Conservation (phyloP, 2,329 filamentous ascomycete genomes). For the Clarireedia hainanense region DNA sequence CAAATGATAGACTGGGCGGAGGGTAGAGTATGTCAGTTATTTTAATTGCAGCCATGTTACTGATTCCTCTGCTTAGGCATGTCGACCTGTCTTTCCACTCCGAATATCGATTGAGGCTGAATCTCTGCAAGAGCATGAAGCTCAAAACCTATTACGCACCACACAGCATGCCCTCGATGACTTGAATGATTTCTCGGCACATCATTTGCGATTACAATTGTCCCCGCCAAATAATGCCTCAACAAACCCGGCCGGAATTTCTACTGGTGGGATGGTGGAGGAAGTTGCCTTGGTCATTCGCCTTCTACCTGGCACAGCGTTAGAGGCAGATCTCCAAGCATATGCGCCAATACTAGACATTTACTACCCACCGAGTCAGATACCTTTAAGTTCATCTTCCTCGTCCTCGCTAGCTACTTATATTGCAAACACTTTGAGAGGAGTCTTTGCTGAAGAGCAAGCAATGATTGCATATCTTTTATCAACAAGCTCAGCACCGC, state of each 20-base stretch:
- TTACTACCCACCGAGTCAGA: slow-evolving; percentile 62
- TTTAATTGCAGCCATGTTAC: not conserved
- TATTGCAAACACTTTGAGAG: slow-evolving; percentile 69
- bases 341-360: slow-evolving; percentile 68
- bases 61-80: slow-evolving; percentile 50
- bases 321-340: slow-evolving; percentile 55
- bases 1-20: slow-evolving; percentile 90
- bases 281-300: slow-evolving; percentile 61
- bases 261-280: slow-evolving; percentile 33
- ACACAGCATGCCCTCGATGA: slow-evolving; percentile 83
- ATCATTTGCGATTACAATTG: slow-evolving; percentile 69
- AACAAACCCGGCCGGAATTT: slow-evolving; percentile 20
- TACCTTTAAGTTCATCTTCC: slow-evolving; percentile 65
- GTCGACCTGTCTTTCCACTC: slow-evolving; percentile 80
- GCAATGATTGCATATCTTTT: slow-evolving; percentile 72
- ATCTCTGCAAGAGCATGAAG: slow-evolving; percentile 56
- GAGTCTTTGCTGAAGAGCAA: slow-evolving; percentile 80
- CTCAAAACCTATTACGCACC: slow-evolving; percentile 65
- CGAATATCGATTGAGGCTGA: slow-evolving; percentile 70
- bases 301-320: slow-evolving; percentile 55
- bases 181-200: slow-evolving; percentile 75
- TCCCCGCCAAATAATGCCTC: slow-evolving; percentile 33
- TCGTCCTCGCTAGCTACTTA: slow-evolving; percentile 64
- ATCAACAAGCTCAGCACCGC: slow-evolving; percentile 48
- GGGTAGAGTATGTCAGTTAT: slow-evolving; percentile 59